Base-by-base conservation (phyloP, 495 filamentous ascomycete genomes). In the Penicillium parvum region DNA sequence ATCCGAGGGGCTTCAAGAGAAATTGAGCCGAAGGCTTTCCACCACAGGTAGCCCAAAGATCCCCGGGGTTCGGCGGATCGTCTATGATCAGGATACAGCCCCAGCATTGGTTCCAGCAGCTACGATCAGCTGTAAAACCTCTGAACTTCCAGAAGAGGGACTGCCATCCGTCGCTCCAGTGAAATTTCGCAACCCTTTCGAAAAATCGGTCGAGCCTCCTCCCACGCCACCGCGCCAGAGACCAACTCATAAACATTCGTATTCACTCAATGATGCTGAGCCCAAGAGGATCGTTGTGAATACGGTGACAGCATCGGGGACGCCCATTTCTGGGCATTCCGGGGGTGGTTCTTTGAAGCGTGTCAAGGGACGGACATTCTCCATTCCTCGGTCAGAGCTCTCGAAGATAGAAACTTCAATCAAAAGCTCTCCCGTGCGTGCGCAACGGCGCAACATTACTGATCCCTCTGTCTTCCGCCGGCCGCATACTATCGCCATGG, bases 51-150 rank as follows among this genome's bases (percentile, higher is more conserved):
- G 34, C n/a, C 51, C 57, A n/a, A 54, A 45, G 43, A 46, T 58
- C 27, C 45, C 57, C 30, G 39, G 47, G 15, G 23, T 63, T 37
- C 55, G 64, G 14, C 55, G 53, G 16, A 61, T 68, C 23, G 21
- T 57, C 8, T 60, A 62, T 19, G 49, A 54, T 19, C 22, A 32
- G 6, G 50, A 55, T 25, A 32, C 45, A 15, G 45, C 56, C 21
- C 72, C 73, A 27, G 66, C 65, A 21, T 54, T 76, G 29, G 36
- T 75, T 17, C 45, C 66, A 23, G 71, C 66, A 36, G 65, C 64
- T 11, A 59, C 63, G 14, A 54, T 75, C 18, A 57, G 47, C 3
- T 41, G 36, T 21, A 54, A 50, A 22, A 38, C 47, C 14, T 22
- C 32, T 7, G 9, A 35, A 12, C 26, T 40, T 16, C 41, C 36